A percentile compares a stretch with the other conserved stretches of the same genome.
These are phyloP conservation scores for Metschnikowia aberdeeniae DNA, from an alignment of 805 yeast genomes.

Conservation along the genomic window DNA sequence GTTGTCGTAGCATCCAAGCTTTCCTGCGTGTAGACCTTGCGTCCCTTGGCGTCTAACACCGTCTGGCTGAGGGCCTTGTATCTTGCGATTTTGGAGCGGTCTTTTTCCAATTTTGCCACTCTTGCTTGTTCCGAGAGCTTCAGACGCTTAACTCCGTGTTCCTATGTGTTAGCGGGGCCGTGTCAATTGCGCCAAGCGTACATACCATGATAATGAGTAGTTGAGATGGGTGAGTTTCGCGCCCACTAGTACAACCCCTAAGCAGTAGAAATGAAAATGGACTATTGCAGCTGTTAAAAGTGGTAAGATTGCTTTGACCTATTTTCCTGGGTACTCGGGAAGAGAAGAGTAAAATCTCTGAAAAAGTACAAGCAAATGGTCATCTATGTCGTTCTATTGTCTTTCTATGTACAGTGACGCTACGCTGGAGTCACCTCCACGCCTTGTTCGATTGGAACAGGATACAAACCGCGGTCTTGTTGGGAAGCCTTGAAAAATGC, in stretches of 20 bases:
- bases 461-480: conserved; percentile 38
- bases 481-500: conserved; percentile 76
- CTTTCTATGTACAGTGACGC: conserved; percentile 1
- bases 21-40: conserved; percentile 20
- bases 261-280: too few relatives aligned
- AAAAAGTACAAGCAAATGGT: not conserved
- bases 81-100: conserved; percentile 53
- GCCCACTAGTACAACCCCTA: too few relatives aligned
- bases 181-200: not conserved
- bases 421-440: conserved; percentile 2
- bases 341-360: not conserved
- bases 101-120: conserved; percentile 49
- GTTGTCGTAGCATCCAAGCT: conserved; percentile 52
- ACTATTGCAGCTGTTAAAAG: too few relatives aligned
- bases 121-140: conserved; percentile 54
- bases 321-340: not conserved
- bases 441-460: conserved; percentile 24
- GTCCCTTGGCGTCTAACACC: conserved; percentile 34
- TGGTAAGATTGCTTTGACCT: too few relatives aligned
- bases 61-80: conserved; percentile 46
- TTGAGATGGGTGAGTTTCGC: too few relatives aligned
- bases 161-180: conserved; percentile 17
- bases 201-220: conserved; percentile 7
- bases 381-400: not conserved
- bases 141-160: conserved; percentile 73